phyloP scores from a whole-genome alignment of 768 basidiomycete species.

The Hericium alpestre region DNA sequence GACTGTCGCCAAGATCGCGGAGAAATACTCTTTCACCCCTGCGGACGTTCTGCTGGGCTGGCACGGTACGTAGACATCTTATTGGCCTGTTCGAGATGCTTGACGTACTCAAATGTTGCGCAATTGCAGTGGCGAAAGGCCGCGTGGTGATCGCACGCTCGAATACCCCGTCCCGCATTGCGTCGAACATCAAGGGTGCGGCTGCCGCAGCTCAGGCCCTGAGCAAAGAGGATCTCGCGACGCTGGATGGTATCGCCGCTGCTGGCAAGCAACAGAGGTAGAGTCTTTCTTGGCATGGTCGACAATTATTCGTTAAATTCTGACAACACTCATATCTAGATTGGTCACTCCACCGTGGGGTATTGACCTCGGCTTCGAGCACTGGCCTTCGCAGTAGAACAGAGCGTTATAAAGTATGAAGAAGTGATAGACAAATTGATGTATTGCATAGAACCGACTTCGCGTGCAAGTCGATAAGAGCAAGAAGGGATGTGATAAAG shows the following conservation, averaged over 20 bases:
- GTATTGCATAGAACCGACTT: no score
- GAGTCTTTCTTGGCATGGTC: no score
- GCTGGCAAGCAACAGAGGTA: conserved; percentile 56
- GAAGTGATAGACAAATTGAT: no score
- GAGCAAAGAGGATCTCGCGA: conserved; percentile 38
- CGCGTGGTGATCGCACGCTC: conserved; percentile 68
- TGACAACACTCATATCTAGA: not conserved
- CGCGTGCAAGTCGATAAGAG: no score
- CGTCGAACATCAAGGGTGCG: conserved; percentile 46
- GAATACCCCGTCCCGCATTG: conserved; percentile 60
- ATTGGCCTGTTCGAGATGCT: not conserved
- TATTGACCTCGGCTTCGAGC: conserved; percentile 57
- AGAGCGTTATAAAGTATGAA: no score
- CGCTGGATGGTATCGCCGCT: conserved; percentile 47
- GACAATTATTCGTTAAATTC: no score
- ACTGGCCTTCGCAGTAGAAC: conserved; percentile 31
- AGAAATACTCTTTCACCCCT: conserved; percentile 41
- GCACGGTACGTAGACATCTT: conserved; percentile 31
- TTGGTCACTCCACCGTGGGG: conserved; percentile 62
- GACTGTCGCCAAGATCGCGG: conserved; percentile 46
- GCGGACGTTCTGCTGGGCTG: conserved; percentile 57
- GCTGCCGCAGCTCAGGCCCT: conserved; percentile 36
- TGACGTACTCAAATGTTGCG: not conserved
- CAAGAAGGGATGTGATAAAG: no score
- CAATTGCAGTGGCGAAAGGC: conserved; percentile 31